These are phyloP conservation scores for Candida germanica DNA, from an alignment of 805 yeast species.

Conservation along the genomic window DNA sequence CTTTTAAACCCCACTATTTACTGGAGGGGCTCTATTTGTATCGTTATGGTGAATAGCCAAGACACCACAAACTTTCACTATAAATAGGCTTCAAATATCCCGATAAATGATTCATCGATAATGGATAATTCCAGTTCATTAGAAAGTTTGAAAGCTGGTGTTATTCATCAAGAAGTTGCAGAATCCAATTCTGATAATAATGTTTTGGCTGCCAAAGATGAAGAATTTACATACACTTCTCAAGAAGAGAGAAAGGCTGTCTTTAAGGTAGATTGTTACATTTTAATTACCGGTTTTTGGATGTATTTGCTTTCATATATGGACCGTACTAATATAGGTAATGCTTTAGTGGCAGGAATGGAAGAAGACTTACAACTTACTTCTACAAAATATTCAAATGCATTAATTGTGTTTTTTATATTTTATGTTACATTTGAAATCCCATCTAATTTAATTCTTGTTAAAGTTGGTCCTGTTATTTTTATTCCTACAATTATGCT, in stretches of 20 bases:
- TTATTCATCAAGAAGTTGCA: constrained; percentile 4
- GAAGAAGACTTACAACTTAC: constrained; percentile 47
- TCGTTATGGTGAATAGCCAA: too few species aligned
- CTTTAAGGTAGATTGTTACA: constrained; percentile 8
- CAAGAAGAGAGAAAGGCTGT: constrained; percentile 8
- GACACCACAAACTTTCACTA: too few species aligned
- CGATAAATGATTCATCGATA: too few species aligned
- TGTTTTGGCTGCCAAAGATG: not conserved
- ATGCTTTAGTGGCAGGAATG: constrained; percentile 68
- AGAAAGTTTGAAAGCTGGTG: constrained; percentile 6
- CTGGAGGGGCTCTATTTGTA: too few species aligned
- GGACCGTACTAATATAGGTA: constrained; percentile 49
- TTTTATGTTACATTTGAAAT: constrained; percentile 40
- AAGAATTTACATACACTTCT: constrained; percentile 5
- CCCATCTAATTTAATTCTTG: constrained; percentile 13
- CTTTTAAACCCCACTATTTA: too few species aligned
- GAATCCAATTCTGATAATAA: not conserved
- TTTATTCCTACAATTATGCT: constrained; percentile 51
- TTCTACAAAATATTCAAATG: constrained; percentile 50
- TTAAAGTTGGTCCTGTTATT: constrained; percentile 46
- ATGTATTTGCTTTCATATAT: constrained; percentile 9
- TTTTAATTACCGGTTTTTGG: constrained; percentile 7
- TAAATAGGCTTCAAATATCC: too few species aligned
- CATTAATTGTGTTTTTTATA: constrained; percentile 53
- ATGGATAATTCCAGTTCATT: constrained; percentile 5